Evolutionary conservation across 257 asterid species (phyloP), one percentile per base, ranked within the genome.

Genomic region (Misopates orontium): DNA sequence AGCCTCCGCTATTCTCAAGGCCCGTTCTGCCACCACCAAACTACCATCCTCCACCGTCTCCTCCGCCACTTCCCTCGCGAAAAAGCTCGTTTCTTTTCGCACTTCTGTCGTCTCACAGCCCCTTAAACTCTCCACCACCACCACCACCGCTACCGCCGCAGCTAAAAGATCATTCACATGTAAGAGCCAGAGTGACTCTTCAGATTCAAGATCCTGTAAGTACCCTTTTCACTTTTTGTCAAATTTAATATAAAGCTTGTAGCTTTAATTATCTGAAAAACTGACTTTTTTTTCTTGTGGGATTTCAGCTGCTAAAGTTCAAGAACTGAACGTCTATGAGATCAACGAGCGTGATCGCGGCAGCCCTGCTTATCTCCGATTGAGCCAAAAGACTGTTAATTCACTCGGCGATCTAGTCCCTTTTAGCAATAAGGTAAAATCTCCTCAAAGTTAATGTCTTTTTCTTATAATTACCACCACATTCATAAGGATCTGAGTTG

Each of bases 361-460:
- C 32, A 93, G 99, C 87, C 99, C 99, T 1, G 99, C 97, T 11
- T 78, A 83, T 68, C 99, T 93, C 17, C 84, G 95, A 13, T 62
- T 93, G 89, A 93, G 97, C 78, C 91, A 90, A 48, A 87, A 93
- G 66, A 41, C 75, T 14, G 95, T 82, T 17, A 90, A 82, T 66
- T 73, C 96, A 58, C 89, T 93, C 13, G 99, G 99, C 57, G 97
- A 93, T 77, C 97, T 87, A 18, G 95, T 93, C 56, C 99, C 99
- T 44, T 93, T 93, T 86, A 80, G 80, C 85, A 93, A 93, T 88
- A 93, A 93, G 81, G 97, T 89, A 16, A 24, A 24, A 40, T 55
- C 14, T 19, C 42, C 0, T 22, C 22, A 12, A 11, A 23, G 10
- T 47, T 10, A 11, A 41, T 60, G 3, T 28, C 7, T 28, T 28